A percentile compares a stretch with the other conserved stretches of the same genome.
These are phyloP conservation scores for Bassia scoparia DNA, from an alignment of 148 eudicot genomes.

Conservation along the genomic window DNA sequence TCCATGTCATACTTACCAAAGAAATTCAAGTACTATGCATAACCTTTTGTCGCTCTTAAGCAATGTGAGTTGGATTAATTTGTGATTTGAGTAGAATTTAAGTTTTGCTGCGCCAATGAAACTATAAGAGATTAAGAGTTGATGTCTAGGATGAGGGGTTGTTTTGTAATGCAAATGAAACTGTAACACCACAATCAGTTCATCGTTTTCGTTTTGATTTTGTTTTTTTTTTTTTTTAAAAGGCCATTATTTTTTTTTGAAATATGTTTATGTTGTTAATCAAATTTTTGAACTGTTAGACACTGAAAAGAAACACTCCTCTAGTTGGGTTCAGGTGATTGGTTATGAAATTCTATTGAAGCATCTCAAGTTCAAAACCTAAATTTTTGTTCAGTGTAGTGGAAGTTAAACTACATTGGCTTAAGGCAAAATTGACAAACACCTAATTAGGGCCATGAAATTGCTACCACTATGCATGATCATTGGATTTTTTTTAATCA, in stretches of 20 bases:
- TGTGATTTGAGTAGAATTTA: not conserved
- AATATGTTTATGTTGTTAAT: no score
- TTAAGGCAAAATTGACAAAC: not conserved
- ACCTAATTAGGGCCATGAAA: not conserved
- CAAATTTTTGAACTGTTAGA: no score
- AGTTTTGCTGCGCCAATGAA: not conserved
- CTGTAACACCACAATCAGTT: not conserved
- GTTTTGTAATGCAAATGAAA: not conserved
- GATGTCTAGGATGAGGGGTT: not conserved
- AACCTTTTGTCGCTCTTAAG: not conserved
- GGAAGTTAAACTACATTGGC: not conserved
- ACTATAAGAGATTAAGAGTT: not conserved
- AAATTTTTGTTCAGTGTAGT: no score
- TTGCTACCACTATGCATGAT: not conserved
- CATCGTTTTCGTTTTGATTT: not conserved
- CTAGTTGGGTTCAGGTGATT: no score
- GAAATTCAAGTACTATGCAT: no score
- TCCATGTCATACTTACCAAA: no score
- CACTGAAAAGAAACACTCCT: no score
- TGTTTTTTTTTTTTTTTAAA: no score
- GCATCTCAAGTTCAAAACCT: no score
- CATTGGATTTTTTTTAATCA: not conserved
- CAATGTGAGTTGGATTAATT: not conserved
- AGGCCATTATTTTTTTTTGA: no score
- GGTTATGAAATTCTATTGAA: not conserved